A percentile compares a stretch with the other conserved stretches of the same genome.
Evolutionary conservation across 257 asterid genomes (phyloP).

Genomic region (Primulina huaijiensis): DNA sequence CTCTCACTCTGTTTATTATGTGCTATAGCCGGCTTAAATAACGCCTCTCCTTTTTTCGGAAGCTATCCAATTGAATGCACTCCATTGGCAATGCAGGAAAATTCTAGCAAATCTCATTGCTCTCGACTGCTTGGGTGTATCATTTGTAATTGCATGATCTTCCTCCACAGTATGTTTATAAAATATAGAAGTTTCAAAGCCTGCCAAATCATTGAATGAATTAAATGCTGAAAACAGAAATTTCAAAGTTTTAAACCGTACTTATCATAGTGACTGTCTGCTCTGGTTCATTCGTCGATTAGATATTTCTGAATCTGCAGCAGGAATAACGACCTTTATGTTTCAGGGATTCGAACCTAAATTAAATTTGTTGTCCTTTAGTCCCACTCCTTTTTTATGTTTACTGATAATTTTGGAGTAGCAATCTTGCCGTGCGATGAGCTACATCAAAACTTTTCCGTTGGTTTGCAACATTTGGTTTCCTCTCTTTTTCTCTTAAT

Average conservation of each 20-base stretch:
- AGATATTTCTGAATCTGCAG: too few relatives aligned
- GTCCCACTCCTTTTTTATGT: background rate
- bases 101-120: slow-evolving; percentile 8
- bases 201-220: background rate
- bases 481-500: slow-evolving; percentile 9
- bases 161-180: slow-evolving; percentile 10
- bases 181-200: slow-evolving; percentile 11
- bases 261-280: too few relatives aligned
- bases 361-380: background rate
- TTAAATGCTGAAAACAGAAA: slow-evolving; percentile 10
- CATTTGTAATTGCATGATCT: slow-evolving; percentile 18
- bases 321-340: too few relatives aligned
- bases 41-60: slow-evolving; percentile 1
- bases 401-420: slow-evolving; percentile 3
- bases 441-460: slow-evolving; percentile 1
- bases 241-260: background rate
- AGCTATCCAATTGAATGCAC: slow-evolving; percentile 5
- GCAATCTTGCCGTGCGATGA: background rate
- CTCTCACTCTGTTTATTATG: slow-evolving; percentile 15
- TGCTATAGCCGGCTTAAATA: slow-evolving; percentile 15
- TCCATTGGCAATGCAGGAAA: slow-evolving; percentile 14
- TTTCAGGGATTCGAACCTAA: background rate
- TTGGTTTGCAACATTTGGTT: slow-evolving; percentile 5
- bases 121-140: slow-evolving; percentile 10
- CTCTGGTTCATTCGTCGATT: too few relatives aligned